Percentiles rank a stretch among this genome's conserved stretches.
Evolutionary conservation across 306 rosid species (phyloP).

Genomic region (Inga laurina): DNA sequence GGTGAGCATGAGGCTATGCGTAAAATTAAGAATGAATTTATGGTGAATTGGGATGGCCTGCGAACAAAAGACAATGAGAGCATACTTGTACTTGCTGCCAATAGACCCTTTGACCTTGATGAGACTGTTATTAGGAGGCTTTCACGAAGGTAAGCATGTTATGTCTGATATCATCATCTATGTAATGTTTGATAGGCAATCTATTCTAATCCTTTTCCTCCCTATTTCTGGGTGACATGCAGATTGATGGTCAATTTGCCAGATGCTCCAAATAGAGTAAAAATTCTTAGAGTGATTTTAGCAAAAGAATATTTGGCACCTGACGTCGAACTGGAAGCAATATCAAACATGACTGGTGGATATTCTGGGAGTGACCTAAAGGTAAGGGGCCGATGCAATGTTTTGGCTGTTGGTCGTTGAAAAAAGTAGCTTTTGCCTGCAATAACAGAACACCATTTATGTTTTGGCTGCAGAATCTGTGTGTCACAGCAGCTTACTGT

Average conservation of each 20-base stretch:
- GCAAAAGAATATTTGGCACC: constrained; percentile 83
- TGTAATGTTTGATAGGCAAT: constrained; percentile 16
- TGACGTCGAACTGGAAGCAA: constrained; percentile 73
- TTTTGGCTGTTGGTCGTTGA: constrained; percentile 18
- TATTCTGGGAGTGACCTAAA: constrained; percentile 96
- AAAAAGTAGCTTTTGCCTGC: constrained; percentile 16
- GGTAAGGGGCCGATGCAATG: constrained; percentile 43
- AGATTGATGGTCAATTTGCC: constrained; percentile 98
- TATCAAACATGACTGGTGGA: constrained; percentile 89
- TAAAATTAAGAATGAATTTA: constrained; percentile 96
- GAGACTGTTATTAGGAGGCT: constrained; percentile 98
- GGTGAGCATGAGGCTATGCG: constrained; percentile 98
- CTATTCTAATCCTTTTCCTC: neutral
- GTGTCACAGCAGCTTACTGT: constrained; percentile 87
- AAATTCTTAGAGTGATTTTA: constrained; percentile 73
- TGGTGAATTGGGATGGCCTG: constrained; percentile 98
- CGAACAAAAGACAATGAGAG: constrained; percentile 96
- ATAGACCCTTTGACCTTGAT: constrained; percentile 98
- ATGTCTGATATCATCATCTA: constrained; percentile 3
- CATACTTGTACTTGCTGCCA: constrained; percentile 93
- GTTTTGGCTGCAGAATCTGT: constrained; percentile 72
- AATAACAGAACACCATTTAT: neutral
- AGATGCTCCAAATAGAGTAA: constrained; percentile 76
- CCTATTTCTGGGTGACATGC: neutral
- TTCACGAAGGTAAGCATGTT: constrained; percentile 70